Conservation (phyloP, 805 yeast species). For the Saturnispora dispora region DNA sequence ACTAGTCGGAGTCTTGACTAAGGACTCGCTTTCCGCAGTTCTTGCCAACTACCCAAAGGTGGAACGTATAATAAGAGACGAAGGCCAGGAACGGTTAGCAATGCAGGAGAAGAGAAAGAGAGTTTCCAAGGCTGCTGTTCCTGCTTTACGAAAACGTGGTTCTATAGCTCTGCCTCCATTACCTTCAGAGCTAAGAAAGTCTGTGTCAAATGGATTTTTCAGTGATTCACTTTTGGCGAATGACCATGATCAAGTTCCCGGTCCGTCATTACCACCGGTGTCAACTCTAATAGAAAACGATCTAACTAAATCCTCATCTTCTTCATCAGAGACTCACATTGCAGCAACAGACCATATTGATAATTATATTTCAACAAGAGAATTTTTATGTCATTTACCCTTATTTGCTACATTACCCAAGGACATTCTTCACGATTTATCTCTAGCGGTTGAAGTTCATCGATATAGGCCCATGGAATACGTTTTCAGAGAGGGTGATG, state of each 20-base stretch:
- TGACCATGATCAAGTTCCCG: conserved; percentile 30
- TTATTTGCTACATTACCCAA: conserved; percentile 50
- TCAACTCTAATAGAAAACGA: conserved; percentile 2
- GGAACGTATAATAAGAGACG: conserved; percentile 64
- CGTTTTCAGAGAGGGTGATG: conserved; percentile 50
- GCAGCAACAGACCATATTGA: conserved; percentile 33
- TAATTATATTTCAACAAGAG: conserved; percentile 44
- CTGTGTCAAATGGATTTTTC: not conserved
- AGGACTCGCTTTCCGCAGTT: conserved; percentile 50
- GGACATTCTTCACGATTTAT: conserved; percentile 53
- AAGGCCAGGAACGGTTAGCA: conserved; percentile 68
- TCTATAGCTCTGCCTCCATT: conserved; percentile 7
- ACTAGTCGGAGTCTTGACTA: conserved; percentile 57
- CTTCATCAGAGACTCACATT: not conserved
- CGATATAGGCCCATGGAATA: conserved; percentile 47
- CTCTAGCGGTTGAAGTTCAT: conserved; percentile 51
- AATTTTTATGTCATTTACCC: conserved; percentile 48
- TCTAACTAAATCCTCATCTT: not conserved
- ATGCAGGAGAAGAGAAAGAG: conserved; percentile 56
- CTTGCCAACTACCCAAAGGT: conserved; percentile 54
- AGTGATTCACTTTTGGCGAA: conserved; percentile 26
- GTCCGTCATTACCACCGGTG: conserved; percentile 32
- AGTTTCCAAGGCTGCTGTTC: conserved; percentile 28
- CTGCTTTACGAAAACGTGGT: conserved; percentile 9
- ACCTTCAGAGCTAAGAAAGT: conserved; percentile 3